Percentiles rank a stretch among this genome's conserved stretches.
phyloP scores from a whole-genome alignment of 2,329 filamentous ascomycete species.

The Penicillium sp. region DNA sequence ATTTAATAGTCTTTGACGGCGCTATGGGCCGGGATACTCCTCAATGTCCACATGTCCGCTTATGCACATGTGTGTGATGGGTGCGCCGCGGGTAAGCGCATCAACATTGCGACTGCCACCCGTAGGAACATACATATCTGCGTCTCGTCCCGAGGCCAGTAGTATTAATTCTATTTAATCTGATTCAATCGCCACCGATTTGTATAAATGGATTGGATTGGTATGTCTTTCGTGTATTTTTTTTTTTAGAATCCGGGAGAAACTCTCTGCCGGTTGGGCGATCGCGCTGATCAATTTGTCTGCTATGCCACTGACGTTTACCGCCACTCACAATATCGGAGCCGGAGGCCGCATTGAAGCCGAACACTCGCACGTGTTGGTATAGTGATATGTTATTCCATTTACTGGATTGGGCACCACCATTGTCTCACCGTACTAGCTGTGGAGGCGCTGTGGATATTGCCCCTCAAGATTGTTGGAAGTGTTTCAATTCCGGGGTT shows the following conservation, averaged over 20 bases:
- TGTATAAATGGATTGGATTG: neutral
- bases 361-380: neutral
- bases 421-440: too few relatives aligned
- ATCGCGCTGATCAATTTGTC: constrained; percentile 6
- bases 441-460: too few relatives aligned
- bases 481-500: constrained; percentile 72
- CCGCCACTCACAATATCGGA: constrained; percentile 1
- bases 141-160: too few relatives aligned
- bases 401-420: too few relatives aligned
- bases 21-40: neutral
- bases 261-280: constrained; percentile 4
- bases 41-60: neutral
- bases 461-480: too few relatives aligned
- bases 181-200: neutral
- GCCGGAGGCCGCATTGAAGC: constrained; percentile 5
- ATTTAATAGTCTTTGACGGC: constrained; percentile 1
- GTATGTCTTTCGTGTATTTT: neutral
- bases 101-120: neutral
- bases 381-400: neutral
- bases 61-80: neutral
- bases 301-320: constrained; percentile 2
- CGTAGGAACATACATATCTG: too few relatives aligned
- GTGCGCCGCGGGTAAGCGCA: neutral
- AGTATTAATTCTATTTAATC: neutral
- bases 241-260: constrained; percentile 2